Evolutionary conservation across 148 eudicot species (phyloP), one percentile per base, ranked within the genome.

Genomic region (Pouteria glomerata): DNA sequence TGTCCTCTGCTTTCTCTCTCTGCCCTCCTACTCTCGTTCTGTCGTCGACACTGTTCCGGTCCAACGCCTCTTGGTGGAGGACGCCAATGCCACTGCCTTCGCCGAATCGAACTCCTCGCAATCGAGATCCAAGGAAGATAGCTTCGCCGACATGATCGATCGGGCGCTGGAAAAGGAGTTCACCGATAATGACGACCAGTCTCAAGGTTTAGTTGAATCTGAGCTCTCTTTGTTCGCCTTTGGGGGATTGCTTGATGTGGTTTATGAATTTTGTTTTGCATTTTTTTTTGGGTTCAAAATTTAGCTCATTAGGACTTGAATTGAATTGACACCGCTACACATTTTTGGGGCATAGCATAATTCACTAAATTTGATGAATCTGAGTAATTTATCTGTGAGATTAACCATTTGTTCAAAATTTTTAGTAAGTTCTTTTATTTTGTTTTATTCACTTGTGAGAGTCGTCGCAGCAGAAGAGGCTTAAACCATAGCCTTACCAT

Each of bases 161-260:
- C 97, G 98, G 15, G 98, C 98, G 11, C 80, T 94, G 16, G 89
- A 89, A 79, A 91, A 91, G 58, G 98, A 94, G 79, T 94, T 94
- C 70, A 82, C 96, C 19, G 98, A 94, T 63, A 88, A 79, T 72
- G 97, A 81, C 66, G 87, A 93, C 69, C 91, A 88, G 69, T 81
- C 69, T 35, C 69, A 85, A 93, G 91, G 96, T 96, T 88, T 39
- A 3, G 8, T 63, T 67, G 70, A 86, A 87, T 89, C 89, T 81
- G 78, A 58, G 12, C 13, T 71, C 39, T 29, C 19, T 0, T 35
- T 21, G 30, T 6, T 42, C 67, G 35, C 0, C 41, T 44, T 51
- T 70, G 14, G 0, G 70, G 2, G 27, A 19, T 66, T 62, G 70
- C 21, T 2, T 33, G 30, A 18, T 39, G 7, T 24, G 14, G 1